phyloP scores from a whole-genome alignment of 768 basidiomycete genomes.

The Boletellus ananas region DNA sequence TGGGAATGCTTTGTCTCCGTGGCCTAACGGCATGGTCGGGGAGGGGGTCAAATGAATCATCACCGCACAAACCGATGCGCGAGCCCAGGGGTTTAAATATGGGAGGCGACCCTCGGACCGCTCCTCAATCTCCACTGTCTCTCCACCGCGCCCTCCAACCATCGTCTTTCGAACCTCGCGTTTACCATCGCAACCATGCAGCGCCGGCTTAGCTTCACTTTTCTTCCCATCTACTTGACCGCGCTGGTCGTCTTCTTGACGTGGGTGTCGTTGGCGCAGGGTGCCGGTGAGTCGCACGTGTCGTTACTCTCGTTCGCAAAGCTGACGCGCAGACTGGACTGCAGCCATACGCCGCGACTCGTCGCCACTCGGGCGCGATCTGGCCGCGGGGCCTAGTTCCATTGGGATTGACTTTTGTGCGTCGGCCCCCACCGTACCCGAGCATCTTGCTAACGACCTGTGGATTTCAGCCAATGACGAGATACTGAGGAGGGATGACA shows the following conservation, averaged over 20 bases:
- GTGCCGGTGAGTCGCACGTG: constrained; percentile 4
- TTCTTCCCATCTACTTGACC: not conserved
- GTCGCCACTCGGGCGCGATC: not conserved
- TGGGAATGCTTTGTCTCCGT: not conserved
- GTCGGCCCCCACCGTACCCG: not conserved
- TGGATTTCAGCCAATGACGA: not conserved
- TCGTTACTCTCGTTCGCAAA: not conserved
- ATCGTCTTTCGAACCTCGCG: not conserved
- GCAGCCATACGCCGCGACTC: constrained; percentile 2
- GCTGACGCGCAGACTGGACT: not conserved
- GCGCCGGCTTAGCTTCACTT: not conserved
- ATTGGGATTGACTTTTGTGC: not conserved
- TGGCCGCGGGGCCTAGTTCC: not conserved
- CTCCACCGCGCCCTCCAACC: not conserved
- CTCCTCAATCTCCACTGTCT: not conserved
- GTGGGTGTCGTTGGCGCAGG: constrained; percentile 3
- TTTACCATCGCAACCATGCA: not conserved
- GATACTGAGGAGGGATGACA: not conserved
- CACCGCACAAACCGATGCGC: constrained; percentile 4
- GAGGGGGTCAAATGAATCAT: not conserved
- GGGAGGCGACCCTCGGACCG: not conserved
- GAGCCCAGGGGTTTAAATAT: constrained; percentile 3
- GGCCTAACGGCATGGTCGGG: not conserved
- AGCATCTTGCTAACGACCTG: not conserved
- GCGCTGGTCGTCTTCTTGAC: constrained; percentile 2